These are phyloP conservation scores for Podospora fimiseda DNA, from an alignment of 495 filamentous ascomycete species.

Conservation along the genomic window DNA sequence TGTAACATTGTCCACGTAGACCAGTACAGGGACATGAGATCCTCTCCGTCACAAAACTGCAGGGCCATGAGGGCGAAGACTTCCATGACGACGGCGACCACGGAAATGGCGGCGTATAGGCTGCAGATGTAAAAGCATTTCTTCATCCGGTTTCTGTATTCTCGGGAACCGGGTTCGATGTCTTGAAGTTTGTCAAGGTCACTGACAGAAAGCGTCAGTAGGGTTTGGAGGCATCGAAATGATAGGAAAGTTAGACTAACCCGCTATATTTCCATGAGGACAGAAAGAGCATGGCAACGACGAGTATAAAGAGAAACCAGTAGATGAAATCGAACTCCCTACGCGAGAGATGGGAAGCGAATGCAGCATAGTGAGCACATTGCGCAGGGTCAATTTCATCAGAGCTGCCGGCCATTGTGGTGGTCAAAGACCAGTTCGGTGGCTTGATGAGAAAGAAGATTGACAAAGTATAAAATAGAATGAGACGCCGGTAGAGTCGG, in stretches of 20 bases:
- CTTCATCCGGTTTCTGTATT: conserved; percentile 17
- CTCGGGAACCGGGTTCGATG: conserved; percentile 17
- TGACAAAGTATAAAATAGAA: neutral
- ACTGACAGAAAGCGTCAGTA: conserved; percentile 8
- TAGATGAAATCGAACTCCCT: conserved; percentile 40
- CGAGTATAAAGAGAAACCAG: conserved; percentile 39
- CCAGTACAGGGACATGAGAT: conserved; percentile 45
- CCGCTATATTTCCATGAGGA: conserved; percentile 36
- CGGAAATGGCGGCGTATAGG: conserved; percentile 25
- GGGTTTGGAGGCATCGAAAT: neutral
- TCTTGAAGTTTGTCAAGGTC: conserved; percentile 15
- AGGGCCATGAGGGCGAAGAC: conserved; percentile 37
- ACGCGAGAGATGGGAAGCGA: conserved; percentile 34
- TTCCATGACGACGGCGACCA: conserved; percentile 35
- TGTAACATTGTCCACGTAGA: conserved; percentile 42
- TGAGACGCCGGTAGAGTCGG: neutral
- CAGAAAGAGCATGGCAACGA: conserved; percentile 34
- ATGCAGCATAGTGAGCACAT: conserved; percentile 42
- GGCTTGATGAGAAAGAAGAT: neutral
- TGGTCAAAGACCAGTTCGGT: conserved; percentile 1
- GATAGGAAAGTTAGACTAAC: conserved; percentile 21
- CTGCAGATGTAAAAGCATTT: conserved; percentile 30
- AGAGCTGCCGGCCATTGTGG: conserved; percentile 33
- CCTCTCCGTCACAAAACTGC: conserved; percentile 45
- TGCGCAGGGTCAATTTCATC: conserved; percentile 22